Percentiles rank a stretch among this genome's conserved stretches.
Evolutionary conservation across 768 basidiomycete species (phyloP).

Genomic region (Lactifluus echinatus): DNA sequence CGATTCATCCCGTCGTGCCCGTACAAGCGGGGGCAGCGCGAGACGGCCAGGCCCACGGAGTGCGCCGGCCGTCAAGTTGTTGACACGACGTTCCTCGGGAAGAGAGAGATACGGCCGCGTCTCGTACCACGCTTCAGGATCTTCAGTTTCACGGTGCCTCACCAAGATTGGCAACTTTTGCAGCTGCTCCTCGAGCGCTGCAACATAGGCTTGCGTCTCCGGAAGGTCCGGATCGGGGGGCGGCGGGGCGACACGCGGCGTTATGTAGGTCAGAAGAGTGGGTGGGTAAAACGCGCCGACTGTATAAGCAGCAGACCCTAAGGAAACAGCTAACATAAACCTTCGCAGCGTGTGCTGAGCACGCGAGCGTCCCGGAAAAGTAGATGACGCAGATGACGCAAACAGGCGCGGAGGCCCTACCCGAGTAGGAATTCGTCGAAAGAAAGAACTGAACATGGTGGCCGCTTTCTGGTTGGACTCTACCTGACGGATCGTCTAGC

Average conservation of each 20-base stretch:
- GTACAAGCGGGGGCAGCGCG: slow-evolving; percentile 68
- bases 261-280: slow-evolving; percentile 52
- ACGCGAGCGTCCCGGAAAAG: neutral
- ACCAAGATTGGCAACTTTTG: slow-evolving; percentile 55
- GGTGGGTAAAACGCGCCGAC: slow-evolving; percentile 67
- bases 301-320: slow-evolving; percentile 31
- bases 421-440: slow-evolving; percentile 1
- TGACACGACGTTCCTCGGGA: slow-evolving; percentile 66
- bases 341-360: neutral
- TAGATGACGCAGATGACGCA: neutral
- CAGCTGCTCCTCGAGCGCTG: slow-evolving; percentile 56
- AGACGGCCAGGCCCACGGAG: slow-evolving; percentile 85
- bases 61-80: slow-evolving; percentile 77
- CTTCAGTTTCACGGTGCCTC: slow-evolving; percentile 39
- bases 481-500: neutral
- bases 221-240: slow-evolving; percentile 50
- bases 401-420: neutral
- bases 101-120: slow-evolving; percentile 61
- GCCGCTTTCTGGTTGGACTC: neutral
- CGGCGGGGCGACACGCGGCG: slow-evolving; percentile 69
- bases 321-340: slow-evolving; percentile 1
- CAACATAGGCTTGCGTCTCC: slow-evolving; percentile 50
- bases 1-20: slow-evolving; percentile 64
- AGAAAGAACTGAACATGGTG: neutral
- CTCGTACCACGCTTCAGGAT: slow-evolving; percentile 64